Evolutionary conservation across 805 yeast genomes (phyloP), one percentile per base, ranked within the genome.

Genomic region (Lachancea kluyveri): DNA sequence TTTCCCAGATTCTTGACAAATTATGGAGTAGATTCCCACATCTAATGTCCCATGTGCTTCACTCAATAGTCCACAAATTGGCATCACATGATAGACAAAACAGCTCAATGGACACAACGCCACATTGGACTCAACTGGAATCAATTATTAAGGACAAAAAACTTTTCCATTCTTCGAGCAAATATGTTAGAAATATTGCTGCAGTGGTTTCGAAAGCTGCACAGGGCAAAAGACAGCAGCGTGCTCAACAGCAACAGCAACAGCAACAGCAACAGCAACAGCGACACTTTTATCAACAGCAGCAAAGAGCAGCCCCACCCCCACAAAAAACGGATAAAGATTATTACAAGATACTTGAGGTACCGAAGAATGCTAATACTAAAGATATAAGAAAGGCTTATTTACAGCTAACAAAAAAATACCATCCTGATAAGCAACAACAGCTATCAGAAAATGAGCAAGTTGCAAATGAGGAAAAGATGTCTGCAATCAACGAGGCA

Each of bases 401-500:
- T 59, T 67, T 96, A 37, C 67, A 76, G 6, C 72, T 79, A 49
- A 80, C 92, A 21, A 79, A 80, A 49, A 77, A 77, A 50, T 85
- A 71, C 55, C 98, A 90, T 52, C 98, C 98, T 0, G 98, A 90
- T 59, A 92, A 90, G 55, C 79, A 83, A 52, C 77, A 76, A 47
- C 78, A 76, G 21, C 33, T 50, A n/a, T 42, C 54, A 10, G 84
- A 79, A 22, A 54, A 80, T 38, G 65, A 77, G 6, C 68, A 73
- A 17, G 84, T 77, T 19, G 72, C 80, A 37, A 79, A 81, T 21
- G 95, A 86, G 57, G 65, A 65, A 30, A 84, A 82, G 48, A 92
- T 90, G 88, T 86, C 94, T 28, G 88, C 80, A 34, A 83, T 90
- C 41, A 92, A 90, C 57, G 85, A 82, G 51, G 97, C 97, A 0